Evolutionary conservation across 345 rosid species (phyloP).

Genomic region (Syzygium jambos): DNA sequence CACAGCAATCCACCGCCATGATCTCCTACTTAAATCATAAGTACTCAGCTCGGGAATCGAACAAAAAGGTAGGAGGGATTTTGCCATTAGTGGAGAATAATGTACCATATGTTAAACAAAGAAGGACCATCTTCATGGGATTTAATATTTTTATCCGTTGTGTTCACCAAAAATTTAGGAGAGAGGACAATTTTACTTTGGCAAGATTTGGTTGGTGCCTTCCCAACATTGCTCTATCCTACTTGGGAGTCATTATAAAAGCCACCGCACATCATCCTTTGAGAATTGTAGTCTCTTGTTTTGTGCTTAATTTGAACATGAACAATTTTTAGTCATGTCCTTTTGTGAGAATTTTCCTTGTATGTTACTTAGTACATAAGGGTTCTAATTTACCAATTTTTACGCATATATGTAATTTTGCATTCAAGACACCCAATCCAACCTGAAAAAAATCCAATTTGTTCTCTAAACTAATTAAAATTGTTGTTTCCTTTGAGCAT

Average conservation of each 20-base stretch:
- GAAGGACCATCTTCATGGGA: background rate
- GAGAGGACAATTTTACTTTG: background rate
- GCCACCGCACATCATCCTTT: no score
- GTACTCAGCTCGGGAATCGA: no score
- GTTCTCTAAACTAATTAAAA: background rate
- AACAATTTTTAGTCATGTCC: background rate
- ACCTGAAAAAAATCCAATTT: background rate
- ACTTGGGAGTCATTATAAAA: no score
- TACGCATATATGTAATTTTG: background rate
- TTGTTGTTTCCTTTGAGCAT: background rate
- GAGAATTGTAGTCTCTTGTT: no score
- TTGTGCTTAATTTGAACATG: background rate
- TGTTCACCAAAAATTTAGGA: background rate
- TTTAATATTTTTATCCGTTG: background rate
- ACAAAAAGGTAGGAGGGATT: no score
- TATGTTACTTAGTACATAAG: background rate
- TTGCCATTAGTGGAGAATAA: no score
- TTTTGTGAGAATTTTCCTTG: background rate
- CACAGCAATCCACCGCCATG: no score
- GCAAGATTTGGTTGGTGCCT: background rate
- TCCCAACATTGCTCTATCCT: background rate
- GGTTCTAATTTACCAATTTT: background rate
- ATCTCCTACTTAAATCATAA: no score
- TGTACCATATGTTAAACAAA: background rate
- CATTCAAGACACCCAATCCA: background rate